Evolutionary conservation across 352 stramenopile genomes (phyloP), one percentile per base, ranked within the genome.

Genomic region (Pythium guiyangense): DNA sequence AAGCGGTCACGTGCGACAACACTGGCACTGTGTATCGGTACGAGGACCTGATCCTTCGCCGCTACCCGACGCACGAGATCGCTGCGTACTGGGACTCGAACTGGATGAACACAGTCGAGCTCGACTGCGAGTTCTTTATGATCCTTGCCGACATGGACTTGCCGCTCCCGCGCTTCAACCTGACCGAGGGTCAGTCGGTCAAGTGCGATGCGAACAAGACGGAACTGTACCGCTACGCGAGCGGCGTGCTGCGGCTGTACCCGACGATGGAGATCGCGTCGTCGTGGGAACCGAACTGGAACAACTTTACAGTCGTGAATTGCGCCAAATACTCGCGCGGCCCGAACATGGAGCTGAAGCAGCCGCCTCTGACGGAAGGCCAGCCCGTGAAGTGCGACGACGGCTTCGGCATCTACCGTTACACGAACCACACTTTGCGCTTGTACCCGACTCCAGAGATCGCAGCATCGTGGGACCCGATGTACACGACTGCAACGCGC

Each of bases 241-340:
- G 49, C 20, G 62, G 62, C 2, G 18, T 60, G 51, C 42, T 44
- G 29, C 58, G 62, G 14, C 57, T 59, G 58, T 73, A 73, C 39
- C 62, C 62, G 31, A 63, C 40, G 3, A 29, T 51, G 17, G 27
- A 20, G 12, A 48, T 73, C 14, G 66, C 66, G 6, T 15, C 40
- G 25, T 73, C 66, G 20, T 73, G 66, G 66, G 62, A 73, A 39
- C 15, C 34, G 22, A 51, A 62, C 39, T 73, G 54, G 54, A 22
- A 9, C 4, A 63, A 58, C 14, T 47, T 40, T 11, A 44, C 52
- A 6, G 31, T 61, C 4, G 54, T 73, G 5, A 61, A 73, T 39
- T 73, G 66, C 51, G 47, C 57, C 11, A 40, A 25, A 17, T 44
- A 69, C 14, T 18, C 57, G 44, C 52, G 46, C 8, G 57, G 57